A percentile compares a stretch with the other conserved stretches of the same genome.
Conservation (phyloP, 371 early-diverging fungal genomes). For the Lichtheimia ramosa region DNA sequence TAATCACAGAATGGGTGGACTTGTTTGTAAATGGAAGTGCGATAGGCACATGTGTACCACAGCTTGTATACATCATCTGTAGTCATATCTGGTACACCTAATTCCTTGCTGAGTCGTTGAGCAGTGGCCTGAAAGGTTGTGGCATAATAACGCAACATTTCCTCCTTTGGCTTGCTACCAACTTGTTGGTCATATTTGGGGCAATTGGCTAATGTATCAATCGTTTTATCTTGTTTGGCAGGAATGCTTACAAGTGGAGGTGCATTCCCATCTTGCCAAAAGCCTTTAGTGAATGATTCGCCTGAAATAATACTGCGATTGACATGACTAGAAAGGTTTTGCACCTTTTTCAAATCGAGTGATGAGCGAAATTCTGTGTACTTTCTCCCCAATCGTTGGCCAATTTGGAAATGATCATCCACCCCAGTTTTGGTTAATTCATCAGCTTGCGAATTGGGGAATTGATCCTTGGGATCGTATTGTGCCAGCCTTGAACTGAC, state of each 20-base stretch:
- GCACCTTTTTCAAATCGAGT: constrained; percentile 4
- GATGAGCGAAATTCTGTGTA: constrained; percentile 12
- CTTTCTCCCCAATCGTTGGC: constrained; percentile 17
- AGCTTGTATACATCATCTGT: constrained; percentile 20
- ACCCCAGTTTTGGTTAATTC: constrained; percentile 22
- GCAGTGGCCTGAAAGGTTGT: constrained; percentile 15
- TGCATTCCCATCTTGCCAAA: neutral
- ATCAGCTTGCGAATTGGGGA: constrained; percentile 4
- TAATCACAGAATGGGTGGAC: constrained; percentile 31
- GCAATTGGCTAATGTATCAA: constrained; percentile 23
- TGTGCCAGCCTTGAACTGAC: constrained; percentile 17
- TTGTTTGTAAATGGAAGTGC: constrained; percentile 21
- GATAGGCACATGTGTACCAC: constrained; percentile 32
- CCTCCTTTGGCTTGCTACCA: constrained; percentile 12
- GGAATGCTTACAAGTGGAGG: constrained; percentile 5
- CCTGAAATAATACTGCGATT: constrained; percentile 3
- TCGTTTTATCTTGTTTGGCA: constrained; percentile 12
- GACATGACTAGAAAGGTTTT: constrained; percentile 11
- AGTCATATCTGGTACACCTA: constrained; percentile 13
- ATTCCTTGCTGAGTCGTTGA: constrained; percentile 17
- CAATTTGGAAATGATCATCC: constrained; percentile 23
- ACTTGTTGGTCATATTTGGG: constrained; percentile 5
- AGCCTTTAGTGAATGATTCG: constrained; percentile 1
- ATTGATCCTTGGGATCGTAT: constrained; percentile 13
- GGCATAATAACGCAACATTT: constrained; percentile 8